A percentile compares a stretch with the other conserved stretches of the same genome.
Conservation (phyloP, 768 basidiomycete genomes). For the Boletus tomentosulus region DNA sequence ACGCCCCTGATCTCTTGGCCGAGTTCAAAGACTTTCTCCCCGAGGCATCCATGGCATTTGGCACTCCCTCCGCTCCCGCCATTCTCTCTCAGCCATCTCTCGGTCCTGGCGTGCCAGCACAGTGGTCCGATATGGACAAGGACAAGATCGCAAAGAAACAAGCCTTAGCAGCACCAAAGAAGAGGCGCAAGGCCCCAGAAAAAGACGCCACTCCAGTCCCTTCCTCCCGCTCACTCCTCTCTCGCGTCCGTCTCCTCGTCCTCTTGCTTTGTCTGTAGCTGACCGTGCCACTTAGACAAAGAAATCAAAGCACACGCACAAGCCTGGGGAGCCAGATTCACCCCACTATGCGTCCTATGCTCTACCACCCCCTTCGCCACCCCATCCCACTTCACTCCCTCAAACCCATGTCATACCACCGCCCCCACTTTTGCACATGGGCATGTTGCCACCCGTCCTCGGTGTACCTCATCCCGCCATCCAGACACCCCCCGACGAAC, state of each 20-base stretch:
- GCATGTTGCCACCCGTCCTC: constrained; percentile 22
- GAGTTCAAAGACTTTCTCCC: constrained; percentile 84
- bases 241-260: constrained; percentile 38
- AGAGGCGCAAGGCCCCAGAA: constrained; percentile 60
- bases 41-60: constrained; percentile 47
- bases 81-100: constrained; percentile 49
- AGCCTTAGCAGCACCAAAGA: constrained; percentile 40
- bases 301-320: constrained; percentile 60
- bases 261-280: constrained; percentile 1
- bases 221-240: constrained; percentile 43
- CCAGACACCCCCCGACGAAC: constrained; percentile 59
- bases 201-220: constrained; percentile 66
- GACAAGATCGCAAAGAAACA: constrained; percentile 43
- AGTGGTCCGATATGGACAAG: constrained; percentile 41
- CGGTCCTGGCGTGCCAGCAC: constrained; percentile 30
- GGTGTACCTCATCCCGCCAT: constrained; percentile 28
- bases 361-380: constrained; percentile 39
- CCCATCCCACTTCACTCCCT: constrained; percentile 19
- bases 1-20: constrained; percentile 70
- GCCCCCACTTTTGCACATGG: constrained; percentile 24
- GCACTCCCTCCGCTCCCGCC: constrained; percentile 39
- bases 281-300: constrained; percentile 42
- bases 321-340: constrained; percentile 53
- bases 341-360: constrained; percentile 41
- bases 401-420: constrained; percentile 29